Evolutionary conservation across 139 green algal species (phyloP).

Genomic region (Pseudopediastrum boryanum): DNA sequence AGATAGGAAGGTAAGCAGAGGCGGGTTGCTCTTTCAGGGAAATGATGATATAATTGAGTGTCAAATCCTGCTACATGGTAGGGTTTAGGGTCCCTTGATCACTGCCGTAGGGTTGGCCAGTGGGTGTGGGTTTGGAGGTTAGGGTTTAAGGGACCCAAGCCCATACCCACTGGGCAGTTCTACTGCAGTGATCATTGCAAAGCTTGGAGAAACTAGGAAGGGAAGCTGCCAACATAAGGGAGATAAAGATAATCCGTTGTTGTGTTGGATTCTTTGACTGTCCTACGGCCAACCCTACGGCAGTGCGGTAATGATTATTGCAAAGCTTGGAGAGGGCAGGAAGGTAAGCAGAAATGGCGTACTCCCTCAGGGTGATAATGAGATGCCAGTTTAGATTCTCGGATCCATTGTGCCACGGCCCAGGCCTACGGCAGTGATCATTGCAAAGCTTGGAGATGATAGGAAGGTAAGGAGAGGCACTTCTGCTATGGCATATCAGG

Average conservation of each 20-base stretch:
- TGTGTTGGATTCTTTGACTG: slow-evolving; percentile 46
- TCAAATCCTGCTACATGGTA: background rate
- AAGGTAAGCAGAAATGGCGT: slow-evolving; percentile 32
- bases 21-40: too few relatives aligned
- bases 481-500: too few relatives aligned
- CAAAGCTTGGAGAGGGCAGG: slow-evolving; percentile 27
- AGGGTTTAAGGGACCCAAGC: background rate
- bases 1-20: slow-evolving; percentile 25
- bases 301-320: slow-evolving; percentile 39
- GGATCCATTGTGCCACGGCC: background rate
- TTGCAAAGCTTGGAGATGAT: background rate
- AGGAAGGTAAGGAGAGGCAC: too few relatives aligned
- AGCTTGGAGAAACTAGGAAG: background rate
- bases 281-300: slow-evolving; percentile 42
- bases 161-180: background rate
- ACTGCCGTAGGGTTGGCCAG: background rate
- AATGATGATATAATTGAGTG: too few relatives aligned
- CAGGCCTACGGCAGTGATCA: background rate
- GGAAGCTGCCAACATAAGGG: too few relatives aligned
- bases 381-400: background rate
- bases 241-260: slow-evolving; percentile 35
- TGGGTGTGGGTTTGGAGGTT: background rate
- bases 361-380: too few relatives aligned
- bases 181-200: background rate
- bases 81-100: background rate